phyloP scores from a whole-genome alignment of 1,284 basidiomycete species.

The Exobasidium rhododendri region DNA sequence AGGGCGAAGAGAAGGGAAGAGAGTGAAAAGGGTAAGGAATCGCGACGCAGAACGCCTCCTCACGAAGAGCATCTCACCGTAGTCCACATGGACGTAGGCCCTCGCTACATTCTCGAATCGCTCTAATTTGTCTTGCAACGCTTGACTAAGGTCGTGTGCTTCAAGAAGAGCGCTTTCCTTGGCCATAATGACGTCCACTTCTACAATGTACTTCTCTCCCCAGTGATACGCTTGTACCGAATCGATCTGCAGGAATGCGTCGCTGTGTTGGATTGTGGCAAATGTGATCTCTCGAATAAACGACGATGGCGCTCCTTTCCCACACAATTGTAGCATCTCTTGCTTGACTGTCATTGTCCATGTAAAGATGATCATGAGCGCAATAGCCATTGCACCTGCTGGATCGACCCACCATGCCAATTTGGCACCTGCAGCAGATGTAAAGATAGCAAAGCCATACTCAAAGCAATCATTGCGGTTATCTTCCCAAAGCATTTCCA shows the following conservation, averaged over 20 bases:
- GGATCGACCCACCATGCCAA: constrained; percentile 81
- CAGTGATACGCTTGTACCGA: constrained; percentile 59
- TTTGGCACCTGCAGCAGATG: constrained; percentile 85
- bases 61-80: too few relatives aligned
- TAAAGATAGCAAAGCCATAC: constrained; percentile 69
- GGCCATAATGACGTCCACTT: constrained; percentile 90
- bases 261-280: constrained; percentile 66
- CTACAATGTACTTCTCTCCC: constrained; percentile 78
- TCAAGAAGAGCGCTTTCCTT: constrained; percentile 82
- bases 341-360: constrained; percentile 61
- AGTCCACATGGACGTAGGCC: constrained; percentile 42
- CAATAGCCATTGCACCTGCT: constrained; percentile 70
- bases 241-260: constrained; percentile 80
- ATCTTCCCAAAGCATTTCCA: constrained; percentile 90
- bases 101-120: constrained; percentile 78
- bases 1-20: background rate
- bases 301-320: constrained; percentile 82
- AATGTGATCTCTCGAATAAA: constrained; percentile 88
- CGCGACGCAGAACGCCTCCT: background rate
- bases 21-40: background rate
- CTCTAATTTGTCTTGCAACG: constrained; percentile 90
- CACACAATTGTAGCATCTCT: constrained; percentile 83
- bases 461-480: constrained; percentile 68
- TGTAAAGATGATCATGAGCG: constrained; percentile 70
- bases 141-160: constrained; percentile 89